phyloP scores from a whole-genome alignment of 2,329 filamentous ascomycete genomes.

The Metarhizium rileyi region DNA sequence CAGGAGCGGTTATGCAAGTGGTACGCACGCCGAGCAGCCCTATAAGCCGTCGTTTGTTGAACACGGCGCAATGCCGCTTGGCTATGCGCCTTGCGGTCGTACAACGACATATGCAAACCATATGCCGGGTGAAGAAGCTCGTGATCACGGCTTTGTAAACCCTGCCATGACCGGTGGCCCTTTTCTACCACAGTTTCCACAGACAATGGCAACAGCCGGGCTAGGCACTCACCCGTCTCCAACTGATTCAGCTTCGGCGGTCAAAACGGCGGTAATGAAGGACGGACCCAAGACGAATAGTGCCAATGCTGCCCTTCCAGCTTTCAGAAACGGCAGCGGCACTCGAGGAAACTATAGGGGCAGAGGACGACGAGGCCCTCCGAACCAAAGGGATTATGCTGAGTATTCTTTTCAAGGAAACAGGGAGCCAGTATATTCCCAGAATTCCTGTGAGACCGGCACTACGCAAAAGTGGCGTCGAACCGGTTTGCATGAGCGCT shows the following conservation, averaged over 20 bases:
- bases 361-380: background rate
- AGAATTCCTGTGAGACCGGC: background rate
- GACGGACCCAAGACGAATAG: background rate
- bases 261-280: too few species aligned
- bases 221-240: background rate
- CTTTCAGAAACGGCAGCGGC: background rate
- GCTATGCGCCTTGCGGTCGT: background rate
- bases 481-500: background rate
- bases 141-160: background rate
- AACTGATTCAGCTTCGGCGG: background rate
- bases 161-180: background rate
- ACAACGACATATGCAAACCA: background rate
- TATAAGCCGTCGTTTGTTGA: background rate
- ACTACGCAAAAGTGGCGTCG: background rate
- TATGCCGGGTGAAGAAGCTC: background rate
- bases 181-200: background rate
- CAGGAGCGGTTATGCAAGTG: background rate
- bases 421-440: background rate
- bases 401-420: background rate
- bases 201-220: background rate
- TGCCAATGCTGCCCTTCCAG: background rate
- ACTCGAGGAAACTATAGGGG: constrained; percentile 1
- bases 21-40: background rate
- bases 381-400: background rate
- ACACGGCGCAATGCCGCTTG: background rate